phyloP scores from a whole-genome alignment of 768 basidiomycete genomes.

The Hygrophorus pudorinus region DNA sequence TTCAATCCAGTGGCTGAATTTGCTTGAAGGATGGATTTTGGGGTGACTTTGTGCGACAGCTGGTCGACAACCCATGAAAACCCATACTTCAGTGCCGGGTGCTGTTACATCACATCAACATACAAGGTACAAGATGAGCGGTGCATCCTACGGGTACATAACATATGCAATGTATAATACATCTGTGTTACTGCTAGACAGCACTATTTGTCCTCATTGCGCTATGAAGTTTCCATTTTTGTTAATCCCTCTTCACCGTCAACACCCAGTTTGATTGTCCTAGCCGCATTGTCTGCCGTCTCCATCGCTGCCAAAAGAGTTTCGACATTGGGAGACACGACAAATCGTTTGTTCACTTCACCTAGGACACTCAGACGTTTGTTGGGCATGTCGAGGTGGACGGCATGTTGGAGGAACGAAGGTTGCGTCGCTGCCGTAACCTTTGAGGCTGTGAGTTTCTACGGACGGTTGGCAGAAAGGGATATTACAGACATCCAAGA shows the following conservation, averaged over 20 bases:
- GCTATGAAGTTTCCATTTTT: conserved; percentile 34
- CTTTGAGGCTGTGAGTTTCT: conserved; percentile 25
- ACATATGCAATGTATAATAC: not conserved
- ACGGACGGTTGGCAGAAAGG: not conserved
- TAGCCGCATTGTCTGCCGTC: conserved; percentile 28
- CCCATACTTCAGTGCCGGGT: too few relatives aligned
- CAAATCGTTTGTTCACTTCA: conserved; percentile 79
- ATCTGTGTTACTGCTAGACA: not conserved
- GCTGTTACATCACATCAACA: too few relatives aligned
- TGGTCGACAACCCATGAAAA: too few relatives aligned
- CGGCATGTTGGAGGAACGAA: conserved; percentile 83
- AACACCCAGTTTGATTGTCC: conserved; percentile 10
- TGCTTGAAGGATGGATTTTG: too few relatives aligned
- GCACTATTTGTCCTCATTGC: too few relatives aligned
- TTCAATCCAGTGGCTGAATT: too few relatives aligned
- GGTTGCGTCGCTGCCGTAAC: conserved; percentile 76
- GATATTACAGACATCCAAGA: conserved; percentile 62
- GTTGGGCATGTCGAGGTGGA: conserved; percentile 50
- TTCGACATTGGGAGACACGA: conserved; percentile 79
- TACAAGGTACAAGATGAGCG: too few relatives aligned
- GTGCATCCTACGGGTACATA: not conserved
- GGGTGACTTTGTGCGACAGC: too few relatives aligned
- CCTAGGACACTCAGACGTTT: conserved; percentile 67
- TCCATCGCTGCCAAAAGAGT: conserved; percentile 60
- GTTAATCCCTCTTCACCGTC: conserved; percentile 40